These are phyloP conservation scores for Syncephalastrum racemosum DNA, from an alignment of 371 early-diverging fungal genomes.

Conservation along the genomic window DNA sequence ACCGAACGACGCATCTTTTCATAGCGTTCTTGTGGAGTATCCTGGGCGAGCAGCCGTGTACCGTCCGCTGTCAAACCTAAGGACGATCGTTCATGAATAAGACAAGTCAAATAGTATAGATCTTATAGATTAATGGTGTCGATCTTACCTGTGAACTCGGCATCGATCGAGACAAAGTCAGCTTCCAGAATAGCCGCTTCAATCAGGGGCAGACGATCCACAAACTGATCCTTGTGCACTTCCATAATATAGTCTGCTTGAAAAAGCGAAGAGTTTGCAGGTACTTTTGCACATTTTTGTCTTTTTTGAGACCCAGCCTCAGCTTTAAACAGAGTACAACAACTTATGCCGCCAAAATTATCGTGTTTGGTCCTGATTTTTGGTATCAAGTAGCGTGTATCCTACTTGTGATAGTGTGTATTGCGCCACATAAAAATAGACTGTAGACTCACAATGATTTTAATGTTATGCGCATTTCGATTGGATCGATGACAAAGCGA, in stretches of 20 bases:
- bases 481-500: too few species aligned
- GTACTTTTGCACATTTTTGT: too few species aligned
- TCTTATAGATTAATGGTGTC: neutral
- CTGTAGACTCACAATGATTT: too few species aligned
- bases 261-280: too few species aligned
- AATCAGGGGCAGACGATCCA: slow-evolving; percentile 53
- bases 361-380: too few species aligned
- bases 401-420: too few species aligned
- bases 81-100: neutral
- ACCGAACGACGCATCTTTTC: slow-evolving; percentile 53
- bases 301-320: too few species aligned
- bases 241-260: slow-evolving; percentile 58
- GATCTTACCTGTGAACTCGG: slow-evolving; percentile 77
- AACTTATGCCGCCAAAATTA: too few species aligned
- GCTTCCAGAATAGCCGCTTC: slow-evolving; percentile 61
- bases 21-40: slow-evolving; percentile 62
- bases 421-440: too few species aligned
- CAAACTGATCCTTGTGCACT: slow-evolving; percentile 65
- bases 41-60: slow-evolving; percentile 20
- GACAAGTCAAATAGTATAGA: neutral
- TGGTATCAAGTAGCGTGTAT: too few species aligned
- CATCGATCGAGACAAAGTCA: slow-evolving; percentile 82
- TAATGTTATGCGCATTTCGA: too few species aligned
- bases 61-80: slow-evolving; percentile 31
- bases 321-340: too few species aligned